Base-by-base conservation (phyloP, 768 basidiomycete species). In the Sarcomyxa edulis region DNA sequence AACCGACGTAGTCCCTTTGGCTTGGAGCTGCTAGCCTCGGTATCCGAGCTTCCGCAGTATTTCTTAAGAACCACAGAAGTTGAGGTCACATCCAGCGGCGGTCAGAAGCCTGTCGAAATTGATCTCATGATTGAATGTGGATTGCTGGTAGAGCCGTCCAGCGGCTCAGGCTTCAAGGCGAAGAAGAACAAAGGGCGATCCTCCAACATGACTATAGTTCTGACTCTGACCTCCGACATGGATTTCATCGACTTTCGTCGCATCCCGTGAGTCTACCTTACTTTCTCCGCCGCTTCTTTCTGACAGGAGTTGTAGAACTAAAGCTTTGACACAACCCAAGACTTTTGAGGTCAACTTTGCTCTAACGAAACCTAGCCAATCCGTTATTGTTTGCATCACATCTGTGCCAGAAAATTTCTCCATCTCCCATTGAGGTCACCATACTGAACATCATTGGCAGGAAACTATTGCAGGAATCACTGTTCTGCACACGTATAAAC, bases 1-100 rank as follows among this genome's bases (percentile, higher is more conserved):
- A 87, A 86, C 51, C 79, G 87, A 16, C 73, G 75, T 12, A 59
- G 80, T 8, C 84, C 84, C 4, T 90, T 89, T 51, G 90, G 90
- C 2, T 62, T 72, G 19, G 78, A 87, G 22, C 62, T 91, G 32
- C 53, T 92, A 5, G 66, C 71, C 12, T 70, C 71, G 6, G 72
- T 72, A 8, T 65, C 64, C 8, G 79, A 83, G 31, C 61, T 91
- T 42, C 91, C 91, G 7, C 66, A 66, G 39, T 91, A 89, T 49
- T 52, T 50, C 10, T 42, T 92, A 11, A 51, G 59, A 2, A 51
- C 89, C 5, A 63, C 61, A 12, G 74, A 87, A 55, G 48, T 65
- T 4, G 56, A 52, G 18, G 53, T 78, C 4, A 53, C 49, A 2
- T 68, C 69, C 8, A 58, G 65, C 29, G 61, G 69, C 22, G 77